Percentiles rank a stretch among this genome's conserved stretches.
Evolutionary conservation across 306 rosid species (phyloP).

Genomic region (Urtica urens): DNA sequence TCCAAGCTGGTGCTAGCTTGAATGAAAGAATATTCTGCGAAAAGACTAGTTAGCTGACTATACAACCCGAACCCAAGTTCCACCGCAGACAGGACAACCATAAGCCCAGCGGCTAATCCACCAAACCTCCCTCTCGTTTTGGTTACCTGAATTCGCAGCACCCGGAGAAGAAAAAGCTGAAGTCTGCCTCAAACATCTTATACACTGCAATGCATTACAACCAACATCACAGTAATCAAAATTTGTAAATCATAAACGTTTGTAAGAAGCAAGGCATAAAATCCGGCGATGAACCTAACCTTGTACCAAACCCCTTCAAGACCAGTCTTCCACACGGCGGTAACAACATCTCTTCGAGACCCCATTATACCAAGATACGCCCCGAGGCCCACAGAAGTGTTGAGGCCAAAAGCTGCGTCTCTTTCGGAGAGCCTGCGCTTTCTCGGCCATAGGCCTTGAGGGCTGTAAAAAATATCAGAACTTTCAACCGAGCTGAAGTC

Average conservation of each 20-base stretch:
- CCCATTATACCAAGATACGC: slow-evolving; percentile 99
- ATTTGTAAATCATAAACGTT: too few species aligned
- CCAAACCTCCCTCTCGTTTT: slow-evolving; percentile 61
- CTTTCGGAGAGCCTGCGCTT: slow-evolving; percentile 98
- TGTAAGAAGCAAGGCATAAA: too few species aligned
- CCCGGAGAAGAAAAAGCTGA: slow-evolving; percentile 68
- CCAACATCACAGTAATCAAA: too few species aligned
- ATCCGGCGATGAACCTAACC: too few species aligned
- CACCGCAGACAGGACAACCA: slow-evolving; percentile 97
- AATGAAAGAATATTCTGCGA: too few species aligned
- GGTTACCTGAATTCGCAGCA: slow-evolving; percentile 39
- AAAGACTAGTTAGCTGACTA: too few species aligned
- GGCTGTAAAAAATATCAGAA: slow-evolving; percentile 44
- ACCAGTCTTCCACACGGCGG: slow-evolving; percentile 94
- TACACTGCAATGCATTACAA: slow-evolving; percentile 54
- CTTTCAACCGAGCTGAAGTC: slow-evolving; percentile 53
- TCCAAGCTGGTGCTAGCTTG: too few species aligned
- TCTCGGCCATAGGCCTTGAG: slow-evolving; percentile 82
- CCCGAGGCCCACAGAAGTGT: slow-evolving; percentile 89
- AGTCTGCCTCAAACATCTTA: slow-evolving; percentile 94
- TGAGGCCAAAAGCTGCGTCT: slow-evolving; percentile 98
- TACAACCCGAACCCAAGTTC: slow-evolving; percentile 96
- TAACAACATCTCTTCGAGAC: slow-evolving; percentile 95
- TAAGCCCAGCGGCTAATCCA: slow-evolving; percentile 99
- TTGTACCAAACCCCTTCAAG: slow-evolving; percentile 97